Base-by-base conservation (phyloP, 2,329 filamentous ascomycete species). In the Pseudogymnoascus sp. region DNA sequence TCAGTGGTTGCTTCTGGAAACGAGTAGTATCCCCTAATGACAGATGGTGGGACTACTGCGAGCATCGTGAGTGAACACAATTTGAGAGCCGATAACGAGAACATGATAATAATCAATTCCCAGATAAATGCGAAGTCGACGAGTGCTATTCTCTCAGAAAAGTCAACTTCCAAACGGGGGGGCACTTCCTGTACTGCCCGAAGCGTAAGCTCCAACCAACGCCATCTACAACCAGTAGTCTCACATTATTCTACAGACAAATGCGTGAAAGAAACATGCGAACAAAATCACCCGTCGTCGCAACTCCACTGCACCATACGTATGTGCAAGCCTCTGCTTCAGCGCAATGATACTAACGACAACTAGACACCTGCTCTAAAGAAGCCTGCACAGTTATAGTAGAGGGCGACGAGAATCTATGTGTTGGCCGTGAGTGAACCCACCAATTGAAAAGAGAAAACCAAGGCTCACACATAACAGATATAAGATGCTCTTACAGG, bases 181-280 rank as follows among this genome's bases (percentile, higher is more conserved):
- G n/a, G 8, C 46, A 53, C 9, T 53, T 53, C n/a, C 12, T n/a
- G 0, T 53, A 53, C 46, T 53, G 46, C 46, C 46, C 14, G 9
- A 31, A 53, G n/a, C 46, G 46, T 53, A 53, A 53, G 46, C 25
- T 53, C 8, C 46, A 53, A 18, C 1, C 25, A 11, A 18, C 8
- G 1, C 4, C 25, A 12, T 53, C n/a, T 11, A 53, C 25, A 12
- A 3, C 23, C 46, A 31, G 4, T 5, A 53, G n/a, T 53, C 46
- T 53, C 46, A 53, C 25, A 53, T 53, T 53, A 18, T 18, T 18
- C 46, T 53, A 53, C 46, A 53, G 46, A 53, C 46, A 53, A 53
- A 53, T 53, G 46, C 46, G n/a, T 31, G 8, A 53, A 25, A 53
- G 25, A 53, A 31, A n/a, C 12, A 1, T 53, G 46, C 46, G 25